These are phyloP conservation scores for Wickerhamiella kazuoi DNA, from an alignment of 805 yeast genomes.

Conservation along the genomic window DNA sequence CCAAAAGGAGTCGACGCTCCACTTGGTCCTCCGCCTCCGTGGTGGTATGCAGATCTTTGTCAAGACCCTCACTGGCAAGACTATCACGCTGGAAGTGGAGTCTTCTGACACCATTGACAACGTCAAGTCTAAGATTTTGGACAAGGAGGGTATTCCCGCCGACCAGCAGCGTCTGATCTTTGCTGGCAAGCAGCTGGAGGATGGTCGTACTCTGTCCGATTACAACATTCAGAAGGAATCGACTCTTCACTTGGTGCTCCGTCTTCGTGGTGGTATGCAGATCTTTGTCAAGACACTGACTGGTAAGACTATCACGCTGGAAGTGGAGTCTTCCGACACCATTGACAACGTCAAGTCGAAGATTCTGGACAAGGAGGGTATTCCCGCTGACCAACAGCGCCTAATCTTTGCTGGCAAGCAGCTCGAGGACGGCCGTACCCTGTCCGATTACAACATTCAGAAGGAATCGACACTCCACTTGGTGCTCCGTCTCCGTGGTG, in stretches of 20 bases:
- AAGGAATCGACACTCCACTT: constrained; percentile 79
- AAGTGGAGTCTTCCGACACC: constrained; percentile 88
- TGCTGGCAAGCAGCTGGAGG: constrained; percentile 94
- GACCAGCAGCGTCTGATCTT: constrained; percentile 91
- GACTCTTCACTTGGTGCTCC: constrained; percentile 63
- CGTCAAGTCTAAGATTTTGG: constrained; percentile 89
- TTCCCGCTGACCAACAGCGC: constrained; percentile 94
- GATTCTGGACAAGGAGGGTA: constrained; percentile 93
- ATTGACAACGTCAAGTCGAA: constrained; percentile 89
- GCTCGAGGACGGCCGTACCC: constrained; percentile 87
- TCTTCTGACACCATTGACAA: constrained; percentile 91
- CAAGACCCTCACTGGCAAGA: constrained; percentile 79
- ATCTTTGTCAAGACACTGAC: constrained; percentile 80
- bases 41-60: constrained; percentile 89
- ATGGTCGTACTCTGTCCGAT: constrained; percentile 85
- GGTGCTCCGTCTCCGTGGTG: constrained; percentile 38
- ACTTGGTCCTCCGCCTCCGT: constrained; percentile 71
- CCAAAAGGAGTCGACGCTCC: constrained; percentile 82
- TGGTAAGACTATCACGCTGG: constrained; percentile 77
- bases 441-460: constrained; percentile 89
- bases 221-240: constrained; percentile 94
- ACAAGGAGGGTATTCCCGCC: constrained; percentile 93
- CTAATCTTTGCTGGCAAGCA: constrained; percentile 93
- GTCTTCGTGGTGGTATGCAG: constrained; percentile 86
- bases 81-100: constrained; percentile 78